phyloP scores from a whole-genome alignment of 1,284 basidiomycete species.

The Austropuccinia psidii region DNA sequence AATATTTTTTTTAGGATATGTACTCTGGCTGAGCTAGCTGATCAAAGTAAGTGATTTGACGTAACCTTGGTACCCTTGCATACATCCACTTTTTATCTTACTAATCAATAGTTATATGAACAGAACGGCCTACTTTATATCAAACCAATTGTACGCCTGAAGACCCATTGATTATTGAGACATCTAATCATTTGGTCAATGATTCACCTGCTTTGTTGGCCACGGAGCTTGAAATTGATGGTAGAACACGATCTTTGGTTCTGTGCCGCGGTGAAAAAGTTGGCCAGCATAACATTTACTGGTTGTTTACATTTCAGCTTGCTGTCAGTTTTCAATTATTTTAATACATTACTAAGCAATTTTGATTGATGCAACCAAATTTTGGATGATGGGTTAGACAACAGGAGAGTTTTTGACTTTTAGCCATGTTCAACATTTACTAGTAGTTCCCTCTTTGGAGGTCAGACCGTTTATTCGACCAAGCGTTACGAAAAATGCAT shows the following conservation, averaged over 20 bases:
- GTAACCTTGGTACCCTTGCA: no score
- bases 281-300: conserved; percentile 11
- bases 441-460: conserved; percentile 57
- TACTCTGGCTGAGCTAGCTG: neutral
- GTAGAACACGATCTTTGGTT: neutral
- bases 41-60: neutral
- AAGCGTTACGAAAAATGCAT: conserved; percentile 52
- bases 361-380: no score
- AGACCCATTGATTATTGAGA: neutral
- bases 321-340: conserved; percentile 12
- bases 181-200: neutral
- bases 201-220: neutral
- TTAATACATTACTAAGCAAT: no score
- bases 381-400: conserved; percentile 41
- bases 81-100: neutral
- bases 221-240: neutral
- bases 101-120: neutral
- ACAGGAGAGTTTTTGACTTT: conserved; percentile 55
- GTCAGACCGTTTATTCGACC: conserved; percentile 54
- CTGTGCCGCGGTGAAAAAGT: conserved; percentile 30
- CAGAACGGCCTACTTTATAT: neutral
- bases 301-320: conserved; percentile 23
- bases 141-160: neutral
- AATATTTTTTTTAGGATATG: conserved; percentile 15
- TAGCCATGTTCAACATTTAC: conserved; percentile 55